Evolutionary conservation across 2,329 filamentous ascomycete genomes (phyloP), one percentile per base, ranked within the genome.

Genomic region (Penicillium sp.): DNA sequence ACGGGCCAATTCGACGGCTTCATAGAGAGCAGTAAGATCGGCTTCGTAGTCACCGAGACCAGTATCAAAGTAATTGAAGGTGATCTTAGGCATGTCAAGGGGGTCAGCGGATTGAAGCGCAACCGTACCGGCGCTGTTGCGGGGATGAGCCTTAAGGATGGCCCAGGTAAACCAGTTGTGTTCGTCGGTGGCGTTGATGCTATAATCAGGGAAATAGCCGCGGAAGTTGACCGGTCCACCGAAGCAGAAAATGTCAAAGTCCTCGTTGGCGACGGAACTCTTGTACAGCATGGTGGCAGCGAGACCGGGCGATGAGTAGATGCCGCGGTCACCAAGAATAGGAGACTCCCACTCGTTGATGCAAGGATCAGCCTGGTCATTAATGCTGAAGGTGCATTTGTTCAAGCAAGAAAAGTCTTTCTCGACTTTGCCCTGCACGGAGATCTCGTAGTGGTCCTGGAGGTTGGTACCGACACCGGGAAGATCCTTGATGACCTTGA

Each of bases 381-480:
- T 53, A 53, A 63, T 48, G 47, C 28, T 29, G 28, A 68, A 68
- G 0, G 67, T 70, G 49, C 66, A 69, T 44, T 65, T 61, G 28
- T 29, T 29, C 28, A 29, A 29, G 28, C 28, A 29, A 3, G 28
- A 29, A 9, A 9, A 29, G 7, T 29, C 28, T 8, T 29, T 7
- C n/a, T 56, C 49, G 24, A 64, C 68, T 45, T 76, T 71, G 42
- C 79, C 79, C 13, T 81, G 73, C 47, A 80, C 73, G 1, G 76
- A 74, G 28, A 84, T 75, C 54, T 83, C 82, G 23, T 84, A 84
- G 42, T 83, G 81, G 62, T 87, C 84, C 52, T 84, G 74, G 15
- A 87, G 75, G 67, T 87, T 84, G 53, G 78, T 78, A 7, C 84
- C 84, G 3, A 87, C 83, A 36, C 85, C 81, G 1, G 81, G 78